Percentiles rank a stretch among this genome's conserved stretches.
Evolutionary conservation across 345 rosid species (phyloP).

Genomic region (Euphorbia lathyris): DNA sequence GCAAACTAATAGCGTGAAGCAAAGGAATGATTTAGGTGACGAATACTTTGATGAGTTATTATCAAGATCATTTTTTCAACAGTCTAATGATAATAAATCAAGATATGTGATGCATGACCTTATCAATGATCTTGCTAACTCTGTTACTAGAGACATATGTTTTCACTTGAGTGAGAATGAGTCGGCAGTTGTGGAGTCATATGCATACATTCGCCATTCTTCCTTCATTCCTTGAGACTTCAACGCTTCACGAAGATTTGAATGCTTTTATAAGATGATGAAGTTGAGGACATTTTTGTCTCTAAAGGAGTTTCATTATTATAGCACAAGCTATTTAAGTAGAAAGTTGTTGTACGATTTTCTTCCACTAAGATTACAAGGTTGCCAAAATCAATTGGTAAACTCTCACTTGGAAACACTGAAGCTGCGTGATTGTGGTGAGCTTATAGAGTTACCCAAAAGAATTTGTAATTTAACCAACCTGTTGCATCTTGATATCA

Average conservation of each 20-base stretch:
- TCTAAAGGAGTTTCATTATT: no score
- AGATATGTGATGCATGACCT: background rate
- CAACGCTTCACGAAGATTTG: background rate
- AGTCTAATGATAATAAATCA: background rate
- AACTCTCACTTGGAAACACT: slow-evolving; percentile 7
- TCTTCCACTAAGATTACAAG: background rate
- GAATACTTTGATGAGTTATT: background rate
- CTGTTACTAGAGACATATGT: background rate
- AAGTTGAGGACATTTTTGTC: background rate
- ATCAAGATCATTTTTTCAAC: slow-evolving; percentile 5
- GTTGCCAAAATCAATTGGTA: slow-evolving; percentile 1
- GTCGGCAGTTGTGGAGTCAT: background rate
- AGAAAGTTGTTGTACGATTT: background rate
- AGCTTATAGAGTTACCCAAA: background rate
- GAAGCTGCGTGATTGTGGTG: background rate
- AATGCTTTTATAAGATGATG: background rate
- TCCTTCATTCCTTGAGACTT: background rate
- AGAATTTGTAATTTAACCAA: background rate
- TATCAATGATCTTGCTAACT: background rate
- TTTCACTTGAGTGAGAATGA: background rate
- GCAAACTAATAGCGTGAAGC: background rate
- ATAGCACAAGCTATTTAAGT: background rate
- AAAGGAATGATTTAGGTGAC: background rate
- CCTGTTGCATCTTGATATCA: background rate
- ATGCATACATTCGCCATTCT: background rate